Conservation (phyloP, 2,329 filamentous ascomycete genomes). For the Botrytis fabae region DNA sequence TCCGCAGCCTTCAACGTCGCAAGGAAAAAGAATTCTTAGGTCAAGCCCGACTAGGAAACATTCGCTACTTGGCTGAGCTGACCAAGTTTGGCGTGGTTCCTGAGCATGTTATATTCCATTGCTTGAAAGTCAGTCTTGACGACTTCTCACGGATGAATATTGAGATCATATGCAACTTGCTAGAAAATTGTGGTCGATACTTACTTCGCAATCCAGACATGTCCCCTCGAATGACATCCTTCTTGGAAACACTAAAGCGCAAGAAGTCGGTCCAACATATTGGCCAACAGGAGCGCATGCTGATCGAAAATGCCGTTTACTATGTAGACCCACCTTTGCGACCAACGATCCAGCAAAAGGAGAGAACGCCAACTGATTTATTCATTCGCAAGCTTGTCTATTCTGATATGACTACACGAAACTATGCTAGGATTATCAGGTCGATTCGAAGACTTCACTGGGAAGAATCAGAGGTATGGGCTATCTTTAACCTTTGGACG, state of each 20-base stretch:
- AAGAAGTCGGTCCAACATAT: slow-evolving; percentile 97
- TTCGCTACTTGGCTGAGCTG: slow-evolving; percentile 94
- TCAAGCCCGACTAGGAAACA: slow-evolving; percentile 89
- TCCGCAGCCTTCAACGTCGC: slow-evolving; percentile 90
- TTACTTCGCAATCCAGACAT: slow-evolving; percentile 91
- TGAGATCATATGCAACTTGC: slow-evolving; percentile 92
- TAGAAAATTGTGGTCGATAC: slow-evolving; percentile 96
- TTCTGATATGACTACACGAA: slow-evolving; percentile 88
- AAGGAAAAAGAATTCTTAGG: slow-evolving; percentile 98
- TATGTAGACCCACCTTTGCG: slow-evolving; percentile 95
- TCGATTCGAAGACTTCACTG: slow-evolving; percentile 94
- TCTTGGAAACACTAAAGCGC: slow-evolving; percentile 89
- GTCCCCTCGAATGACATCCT: slow-evolving; percentile 87
- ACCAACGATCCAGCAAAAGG: slow-evolving; percentile 93
- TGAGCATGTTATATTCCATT: slow-evolving; percentile 98
- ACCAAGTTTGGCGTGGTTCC: slow-evolving; percentile 98
- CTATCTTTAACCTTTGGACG: not conserved
- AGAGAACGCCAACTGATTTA: slow-evolving; percentile 87
- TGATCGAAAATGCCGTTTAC: slow-evolving; percentile 97
- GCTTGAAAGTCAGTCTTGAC: slow-evolving; percentile 93
- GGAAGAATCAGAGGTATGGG: slow-evolving; percentile 79
- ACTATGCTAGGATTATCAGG: slow-evolving; percentile 90
- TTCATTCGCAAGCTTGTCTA: slow-evolving; percentile 94
- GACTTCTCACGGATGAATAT: slow-evolving; percentile 99
- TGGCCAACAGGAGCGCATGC: slow-evolving; percentile 93